These are phyloP conservation scores for Eremochloa ophiuroides DNA, from an alignment of 176 grass and related monocot genomes.

Conservation along the genomic window DNA sequence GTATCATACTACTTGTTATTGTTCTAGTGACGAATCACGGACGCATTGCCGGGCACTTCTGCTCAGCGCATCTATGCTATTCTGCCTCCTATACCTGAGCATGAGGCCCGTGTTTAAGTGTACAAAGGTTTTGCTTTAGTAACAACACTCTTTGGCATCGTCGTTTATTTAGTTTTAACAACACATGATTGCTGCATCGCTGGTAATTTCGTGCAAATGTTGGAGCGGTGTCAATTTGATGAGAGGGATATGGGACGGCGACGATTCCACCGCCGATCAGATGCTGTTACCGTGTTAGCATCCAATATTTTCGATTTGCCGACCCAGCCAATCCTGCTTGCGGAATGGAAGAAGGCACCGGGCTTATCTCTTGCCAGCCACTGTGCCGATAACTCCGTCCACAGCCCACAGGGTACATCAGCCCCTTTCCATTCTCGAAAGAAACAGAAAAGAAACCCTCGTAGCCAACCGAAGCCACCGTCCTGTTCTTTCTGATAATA, in stretches of 20 bases:
- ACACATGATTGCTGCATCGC: background rate
- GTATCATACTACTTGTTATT: background rate
- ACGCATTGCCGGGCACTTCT: background rate
- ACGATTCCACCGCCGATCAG: background rate
- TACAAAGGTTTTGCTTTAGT: too few species aligned
- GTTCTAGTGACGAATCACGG: constrained; percentile 5
- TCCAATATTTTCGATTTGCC: background rate
- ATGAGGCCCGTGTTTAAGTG: too few species aligned
- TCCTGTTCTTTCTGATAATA: background rate
- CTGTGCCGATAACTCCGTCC: background rate
- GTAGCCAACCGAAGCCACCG: background rate
- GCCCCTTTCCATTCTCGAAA: background rate
- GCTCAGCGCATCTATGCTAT: background rate
- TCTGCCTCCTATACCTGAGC: too few species aligned
- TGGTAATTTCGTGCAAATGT: background rate
- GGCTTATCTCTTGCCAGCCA: background rate
- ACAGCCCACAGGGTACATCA: background rate
- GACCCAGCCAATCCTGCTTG: background rate
- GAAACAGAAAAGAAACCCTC: background rate
- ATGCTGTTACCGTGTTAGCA: too few species aligned
- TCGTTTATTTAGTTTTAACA: too few species aligned
- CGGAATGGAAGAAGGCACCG: background rate
- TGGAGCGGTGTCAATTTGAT: background rate
- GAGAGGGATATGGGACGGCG: background rate
- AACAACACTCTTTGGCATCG: too few species aligned